Evolutionary conservation across 2,329 filamentous ascomycete genomes (phyloP).

Genomic region (Rasamsonia emersonii): DNA sequence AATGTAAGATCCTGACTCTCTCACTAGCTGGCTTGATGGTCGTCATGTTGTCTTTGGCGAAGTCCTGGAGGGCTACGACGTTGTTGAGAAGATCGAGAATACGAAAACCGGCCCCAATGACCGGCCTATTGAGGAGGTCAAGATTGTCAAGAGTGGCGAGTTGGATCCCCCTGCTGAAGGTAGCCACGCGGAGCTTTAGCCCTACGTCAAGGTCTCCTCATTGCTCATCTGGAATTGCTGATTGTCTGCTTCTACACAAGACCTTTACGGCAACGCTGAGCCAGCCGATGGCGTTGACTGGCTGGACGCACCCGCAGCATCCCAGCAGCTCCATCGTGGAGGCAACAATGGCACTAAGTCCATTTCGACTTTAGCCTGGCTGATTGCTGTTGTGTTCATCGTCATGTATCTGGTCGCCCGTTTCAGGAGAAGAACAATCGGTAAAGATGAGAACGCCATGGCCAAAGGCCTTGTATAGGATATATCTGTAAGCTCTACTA

Average conservation of each 20-base stretch:
- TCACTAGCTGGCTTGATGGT: conserved; percentile 50
- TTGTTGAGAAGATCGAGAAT: conserved; percentile 59
- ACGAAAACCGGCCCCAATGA: conserved; percentile 48
- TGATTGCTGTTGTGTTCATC: conserved; percentile 13
- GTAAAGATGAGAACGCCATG: conserved; percentile 11
- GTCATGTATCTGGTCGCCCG: conserved; percentile 11
- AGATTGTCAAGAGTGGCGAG: conserved; percentile 59
- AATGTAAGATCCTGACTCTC: conserved; percentile 6
- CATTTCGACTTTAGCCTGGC: conserved; percentile 10
- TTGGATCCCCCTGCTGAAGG: conserved; percentile 50
- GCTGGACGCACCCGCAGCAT: conserved; percentile 2
- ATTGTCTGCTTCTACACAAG: conserved; percentile 21
- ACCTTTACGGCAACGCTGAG: conserved; percentile 6
- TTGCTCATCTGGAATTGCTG: conserved; percentile 23
- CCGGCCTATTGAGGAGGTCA: conserved; percentile 51
- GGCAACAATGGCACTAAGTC: neutral
- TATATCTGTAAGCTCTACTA: neutral
- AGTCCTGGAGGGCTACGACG: conserved; percentile 58
- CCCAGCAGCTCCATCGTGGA: conserved; percentile 7
- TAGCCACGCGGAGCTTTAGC: conserved; percentile 59
- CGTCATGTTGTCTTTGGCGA: conserved; percentile 61
- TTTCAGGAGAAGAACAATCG: conserved; percentile 8
- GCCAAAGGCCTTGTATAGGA: conserved; percentile 6
- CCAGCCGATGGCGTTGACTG: conserved; percentile 4
- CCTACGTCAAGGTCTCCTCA: conserved; percentile 15